Evolutionary conservation across 1,284 basidiomycete genomes (phyloP), one percentile per base, ranked within the genome.

Genomic region (Ustanciosporium gigantosporum): DNA sequence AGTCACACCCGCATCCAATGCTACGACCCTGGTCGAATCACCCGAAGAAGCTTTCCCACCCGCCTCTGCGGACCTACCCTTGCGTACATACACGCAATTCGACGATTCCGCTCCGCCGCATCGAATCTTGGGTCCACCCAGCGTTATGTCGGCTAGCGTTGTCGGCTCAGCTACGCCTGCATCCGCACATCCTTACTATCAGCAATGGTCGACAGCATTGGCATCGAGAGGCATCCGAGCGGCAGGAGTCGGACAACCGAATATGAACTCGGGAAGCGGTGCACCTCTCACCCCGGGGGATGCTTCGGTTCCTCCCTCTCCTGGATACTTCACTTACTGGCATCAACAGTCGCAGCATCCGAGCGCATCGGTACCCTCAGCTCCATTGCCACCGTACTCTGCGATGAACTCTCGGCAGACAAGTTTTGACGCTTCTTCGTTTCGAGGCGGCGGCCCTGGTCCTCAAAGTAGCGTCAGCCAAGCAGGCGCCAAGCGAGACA

Each of bases 241-340:
- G n/a, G 61, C 53, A 0, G 51, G 57, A 5, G 8, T 48, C 9
- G 50, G 46, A 2, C 43, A 36, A 3, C n/a, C 46, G 1, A 25
- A 15, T 48, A 9, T 22, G 46, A 21, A 40, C 48, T 3, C 59
- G 55, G 22, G 41, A 46, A 7, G 46, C 50, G 32, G 47, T 55
- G 34, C 36, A 23, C 32, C 32, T 19, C 51, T 52, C 3, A 56
- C 47, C 29, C 59, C 59, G 9, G 25, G 47, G 3, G 59, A 62
- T 32, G n/a, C n/a, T n/a, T 51, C 58, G 17, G 24, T 62, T 2
- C 53, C 59, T 15, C 60, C 48, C 1, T 57, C 53, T 0, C 60
- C 61, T 1, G 60, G 65, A 3, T 67, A 67, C 46, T 67, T 67
- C 36, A 44, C 51, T 14, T 45, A 66, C 20, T 64, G 61, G 66